Evolutionary conservation across 1,284 basidiomycete genomes (phyloP).

Genomic region (Cryptococcus neoformans): DNA sequence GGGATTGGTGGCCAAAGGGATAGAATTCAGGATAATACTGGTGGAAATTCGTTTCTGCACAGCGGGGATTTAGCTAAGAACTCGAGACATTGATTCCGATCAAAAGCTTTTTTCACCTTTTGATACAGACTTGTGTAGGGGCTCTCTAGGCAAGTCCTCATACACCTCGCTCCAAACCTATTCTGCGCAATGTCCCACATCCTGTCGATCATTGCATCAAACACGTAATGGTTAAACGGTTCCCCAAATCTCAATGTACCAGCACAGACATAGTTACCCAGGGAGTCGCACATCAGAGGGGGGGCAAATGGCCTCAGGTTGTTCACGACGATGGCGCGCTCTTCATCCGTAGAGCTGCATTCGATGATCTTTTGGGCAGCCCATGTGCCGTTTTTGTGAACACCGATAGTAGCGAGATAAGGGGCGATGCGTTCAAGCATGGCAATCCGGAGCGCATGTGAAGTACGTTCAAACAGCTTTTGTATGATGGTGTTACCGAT

Average conservation of each 20-base stretch:
- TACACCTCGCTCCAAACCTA: constrained; percentile 94
- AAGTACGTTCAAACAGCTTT: constrained; percentile 92
- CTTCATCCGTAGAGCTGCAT: constrained; percentile 84
- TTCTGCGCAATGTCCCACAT: constrained; percentile 95
- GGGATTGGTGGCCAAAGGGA: constrained; percentile 94
- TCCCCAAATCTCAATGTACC: constrained; percentile 88
- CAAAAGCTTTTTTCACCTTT: constrained; percentile 2
- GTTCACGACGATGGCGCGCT: constrained; percentile 76
- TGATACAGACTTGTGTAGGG: constrained; percentile 79
- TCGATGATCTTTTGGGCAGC: constrained; percentile 99
- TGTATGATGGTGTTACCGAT: constrained; percentile 98
- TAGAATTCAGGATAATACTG: constrained; percentile 93
- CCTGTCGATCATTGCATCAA: constrained; percentile 96
- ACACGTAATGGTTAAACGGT: constrained; percentile 90
- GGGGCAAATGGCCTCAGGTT: constrained; percentile 89
- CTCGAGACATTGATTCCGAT: neutral
- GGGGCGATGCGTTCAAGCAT: constrained; percentile 95
- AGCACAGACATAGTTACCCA: constrained; percentile 89
- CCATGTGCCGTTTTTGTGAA: constrained; percentile 99
- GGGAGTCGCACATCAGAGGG: constrained; percentile 89
- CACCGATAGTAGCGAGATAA: constrained; percentile 94
- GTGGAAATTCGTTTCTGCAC: constrained; percentile 80
- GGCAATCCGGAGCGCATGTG: constrained; percentile 67
- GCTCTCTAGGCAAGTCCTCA: constrained; percentile 94
- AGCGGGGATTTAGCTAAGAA: neutral